Conservation (phyloP, 768 basidiomycete species). For the Neoboletus brunneissimus region DNA sequence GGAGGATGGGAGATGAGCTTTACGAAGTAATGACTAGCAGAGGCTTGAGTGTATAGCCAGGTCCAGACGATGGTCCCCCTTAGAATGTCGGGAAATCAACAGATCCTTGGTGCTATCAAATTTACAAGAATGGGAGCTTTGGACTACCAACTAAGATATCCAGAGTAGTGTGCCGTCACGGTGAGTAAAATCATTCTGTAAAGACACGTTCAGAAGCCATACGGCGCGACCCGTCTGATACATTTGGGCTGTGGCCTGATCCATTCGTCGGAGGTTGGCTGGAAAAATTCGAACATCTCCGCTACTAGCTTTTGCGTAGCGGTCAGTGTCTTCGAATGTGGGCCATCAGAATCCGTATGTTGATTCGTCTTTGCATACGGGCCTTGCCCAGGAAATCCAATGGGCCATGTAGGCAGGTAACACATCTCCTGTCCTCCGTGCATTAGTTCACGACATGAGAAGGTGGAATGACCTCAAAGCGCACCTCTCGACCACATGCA, state of each 20-base stretch:
- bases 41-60: neutral
- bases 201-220: neutral
- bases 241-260: slow-evolving; percentile 14
- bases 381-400: slow-evolving; percentile 2
- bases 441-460: neutral
- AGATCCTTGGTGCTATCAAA: too few relatives aligned
- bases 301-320: neutral
- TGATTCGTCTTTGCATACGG: neutral
- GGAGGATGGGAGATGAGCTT: slow-evolving; percentile 56
- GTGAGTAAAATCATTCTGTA: too few relatives aligned
- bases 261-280: slow-evolving; percentile 1
- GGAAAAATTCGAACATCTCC: neutral
- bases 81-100: too few relatives aligned
- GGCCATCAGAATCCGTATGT: neutral
- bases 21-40: slow-evolving; percentile 61
- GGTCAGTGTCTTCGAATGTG: neutral
- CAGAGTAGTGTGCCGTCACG: too few relatives aligned
- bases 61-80: too few relatives aligned
- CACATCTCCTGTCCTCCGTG: slow-evolving; percentile 12
- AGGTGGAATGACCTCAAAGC: neutral
- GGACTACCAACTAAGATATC: too few relatives aligned
- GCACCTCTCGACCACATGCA: slow-evolving; percentile 43
- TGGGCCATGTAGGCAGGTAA: slow-evolving; percentile 23
- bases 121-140: too few relatives aligned
- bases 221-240: slow-evolving; percentile 4